phyloP scores from a whole-genome alignment of 148 eudicot genomes.

The Rhododendron molle region DNA sequence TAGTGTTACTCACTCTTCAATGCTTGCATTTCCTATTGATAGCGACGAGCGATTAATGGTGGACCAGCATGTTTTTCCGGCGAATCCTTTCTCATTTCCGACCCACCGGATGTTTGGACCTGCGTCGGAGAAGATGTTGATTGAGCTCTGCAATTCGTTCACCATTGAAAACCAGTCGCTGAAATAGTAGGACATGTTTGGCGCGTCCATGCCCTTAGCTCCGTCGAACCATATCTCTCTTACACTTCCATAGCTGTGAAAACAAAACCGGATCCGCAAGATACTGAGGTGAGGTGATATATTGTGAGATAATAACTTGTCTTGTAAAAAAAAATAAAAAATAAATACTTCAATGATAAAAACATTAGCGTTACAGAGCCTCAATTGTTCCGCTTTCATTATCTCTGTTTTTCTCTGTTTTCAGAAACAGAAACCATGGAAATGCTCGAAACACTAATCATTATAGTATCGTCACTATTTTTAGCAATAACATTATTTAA shows the following conservation, averaged over 20 bases:
- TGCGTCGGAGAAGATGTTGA: conserved; percentile 91
- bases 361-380: accelerated
- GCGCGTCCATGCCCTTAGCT: conserved; percentile 66
- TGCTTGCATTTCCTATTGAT: conserved; percentile 73
- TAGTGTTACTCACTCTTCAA: conserved; percentile 48
- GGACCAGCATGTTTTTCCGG: conserved; percentile 87
- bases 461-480: not conserved
- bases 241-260: conserved; percentile 61
- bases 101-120: conserved; percentile 89
- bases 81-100: conserved; percentile 72
- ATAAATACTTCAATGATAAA: too few species aligned
- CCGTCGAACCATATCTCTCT: conserved; percentile 96
- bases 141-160: conserved; percentile 74
- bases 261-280: not conserved
- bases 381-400: too few species aligned
- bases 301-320: too few species aligned
- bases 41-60: conserved; percentile 67
- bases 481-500: not conserved
- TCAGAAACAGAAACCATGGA: not conserved
- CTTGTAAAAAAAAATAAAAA: too few species aligned
- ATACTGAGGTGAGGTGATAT: too few species aligned
- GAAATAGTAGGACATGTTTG: conserved; percentile 82
- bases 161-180: conserved; percentile 82
- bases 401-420: not conserved
- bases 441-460: not conserved